Evolutionary conservation across 2,329 filamentous ascomycete species (phyloP), one percentile per base, ranked within the genome.

Genomic region (Phialocephala subalpina): DNA sequence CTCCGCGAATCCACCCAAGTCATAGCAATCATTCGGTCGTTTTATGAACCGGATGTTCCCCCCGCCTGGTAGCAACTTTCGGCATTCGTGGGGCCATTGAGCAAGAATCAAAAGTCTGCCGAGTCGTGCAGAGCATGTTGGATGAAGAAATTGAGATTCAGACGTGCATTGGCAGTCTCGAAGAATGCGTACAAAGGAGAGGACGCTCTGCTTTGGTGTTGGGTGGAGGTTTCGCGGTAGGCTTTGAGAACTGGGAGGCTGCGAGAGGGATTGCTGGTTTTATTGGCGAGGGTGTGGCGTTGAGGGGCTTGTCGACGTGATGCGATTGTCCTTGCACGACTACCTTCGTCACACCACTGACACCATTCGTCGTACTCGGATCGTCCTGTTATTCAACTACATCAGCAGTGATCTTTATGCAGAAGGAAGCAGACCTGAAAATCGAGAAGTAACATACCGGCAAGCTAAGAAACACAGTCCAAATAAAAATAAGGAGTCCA

Each of bases 41-140:
- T 66, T 47, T n/a, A 71, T 49, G 38, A 67, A 36, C 56, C 61
- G 47, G n/a, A 73, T 65, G 59, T 73, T 71, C 1, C 60, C 22
- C 29, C 60, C 55, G n/a, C 63, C 27, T 3, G 70, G 70, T 5
- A 73, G 66, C 4, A 65, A 9, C 5, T 55, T 22, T 40, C 60
- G 1, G 61, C 64, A 29, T 66, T 47, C 2, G 70, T 67, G 18
- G 69, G 64, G 18, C 72, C 72, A 45, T 73, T 73, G 12, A 73
- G 33, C 47, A 73, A 64, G 58, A 73, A 73, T n/a, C 73, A 40
- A 22, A 72, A 73, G 47, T 73, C 72, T 7, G 72, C 72, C 1
- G 62, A 49, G n/a, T 53, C 63, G 56, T 73, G 72, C 16, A 73
- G 42, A 4, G 53, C 72, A 59, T 73, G 70, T 7, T 57, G 36